These are phyloP conservation scores for Aspergillus piperis DNA, from an alignment of 2,329 filamentous ascomycete species.

Conservation along the genomic window DNA sequence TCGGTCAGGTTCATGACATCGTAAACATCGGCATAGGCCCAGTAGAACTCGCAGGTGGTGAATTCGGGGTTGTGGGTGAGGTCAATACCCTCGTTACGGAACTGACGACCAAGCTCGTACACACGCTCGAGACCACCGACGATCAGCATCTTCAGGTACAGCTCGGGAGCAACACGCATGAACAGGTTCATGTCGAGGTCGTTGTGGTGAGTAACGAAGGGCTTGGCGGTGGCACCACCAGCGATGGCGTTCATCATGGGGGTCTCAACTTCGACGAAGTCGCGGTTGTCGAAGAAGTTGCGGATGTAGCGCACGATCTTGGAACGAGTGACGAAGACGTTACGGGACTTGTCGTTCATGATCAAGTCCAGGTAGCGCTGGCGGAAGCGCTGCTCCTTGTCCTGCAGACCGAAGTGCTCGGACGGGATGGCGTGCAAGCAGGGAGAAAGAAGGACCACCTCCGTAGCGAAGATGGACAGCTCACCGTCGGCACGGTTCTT, in stretches of 20 bases:
- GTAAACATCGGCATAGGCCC: slow-evolving; percentile 88
- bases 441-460: slow-evolving; percentile 82
- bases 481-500: slow-evolving; percentile 89
- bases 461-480: slow-evolving; percentile 86
- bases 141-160: slow-evolving; percentile 95
- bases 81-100: slow-evolving; percentile 90
- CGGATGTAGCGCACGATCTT: slow-evolving; percentile 90
- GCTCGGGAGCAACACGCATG: slow-evolving; percentile 90
- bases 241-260: slow-evolving; percentile 97
- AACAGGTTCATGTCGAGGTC: slow-evolving; percentile 93
- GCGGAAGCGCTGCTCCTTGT: slow-evolving; percentile 88
- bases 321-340: slow-evolving; percentile 80
- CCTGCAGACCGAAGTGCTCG: slow-evolving; percentile 92
- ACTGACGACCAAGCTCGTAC: slow-evolving; percentile 93
- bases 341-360: slow-evolving; percentile 85
- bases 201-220: slow-evolving; percentile 95
- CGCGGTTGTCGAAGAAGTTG: slow-evolving; percentile 79
- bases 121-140: slow-evolving; percentile 93
- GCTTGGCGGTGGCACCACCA: slow-evolving; percentile 91
- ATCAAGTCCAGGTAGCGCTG: slow-evolving; percentile 94
- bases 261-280: slow-evolving; percentile 93
- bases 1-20: slow-evolving; percentile 91
- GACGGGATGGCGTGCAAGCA: slow-evolving; percentile 84
- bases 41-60: slow-evolving; percentile 96
- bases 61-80: slow-evolving; percentile 98